Conservation (phyloP, 345 rosid species). For the Limnanthes douglasii region DNA sequence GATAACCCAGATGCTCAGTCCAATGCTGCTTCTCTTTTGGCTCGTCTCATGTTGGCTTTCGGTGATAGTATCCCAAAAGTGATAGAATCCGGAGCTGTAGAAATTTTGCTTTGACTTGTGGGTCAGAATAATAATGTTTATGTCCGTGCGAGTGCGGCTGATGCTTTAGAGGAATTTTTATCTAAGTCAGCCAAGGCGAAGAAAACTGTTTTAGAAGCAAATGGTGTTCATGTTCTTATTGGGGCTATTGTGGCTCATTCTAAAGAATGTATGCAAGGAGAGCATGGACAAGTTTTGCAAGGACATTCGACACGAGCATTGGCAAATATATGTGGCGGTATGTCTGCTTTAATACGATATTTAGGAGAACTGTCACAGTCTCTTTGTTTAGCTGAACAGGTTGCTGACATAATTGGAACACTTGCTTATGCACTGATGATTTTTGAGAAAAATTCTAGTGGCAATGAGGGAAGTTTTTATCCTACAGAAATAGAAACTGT, state of each 20-base stretch:
- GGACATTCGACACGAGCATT: slow-evolving; percentile 55
- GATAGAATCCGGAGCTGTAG: slow-evolving; percentile 60
- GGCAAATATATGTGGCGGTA: slow-evolving; percentile 70
- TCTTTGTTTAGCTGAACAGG: slow-evolving; percentile 56
- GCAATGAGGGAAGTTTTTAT: slow-evolving; percentile 35
- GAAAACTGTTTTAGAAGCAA: slow-evolving; percentile 41
- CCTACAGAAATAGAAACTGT: slow-evolving; percentile 39
- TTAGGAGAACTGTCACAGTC: slow-evolving; percentile 60
- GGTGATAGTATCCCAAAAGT: slow-evolving; percentile 43
- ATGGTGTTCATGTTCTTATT: slow-evolving; percentile 52
- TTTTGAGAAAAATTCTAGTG: slow-evolving; percentile 23
- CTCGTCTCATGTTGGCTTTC: slow-evolving; percentile 54
- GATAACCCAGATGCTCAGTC: slow-evolving; percentile 61
- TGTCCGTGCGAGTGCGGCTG: slow-evolving; percentile 65
- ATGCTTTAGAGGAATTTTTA: slow-evolving; percentile 73
- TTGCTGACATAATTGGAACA: slow-evolving; percentile 68
- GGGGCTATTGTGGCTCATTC: slow-evolving; percentile 75
- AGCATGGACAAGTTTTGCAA: slow-evolving; percentile 39
- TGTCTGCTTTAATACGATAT: slow-evolving; percentile 44
- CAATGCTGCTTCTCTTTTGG: slow-evolving; percentile 87
- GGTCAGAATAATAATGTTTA: slow-evolving; percentile 33
- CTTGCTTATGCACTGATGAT: slow-evolving; percentile 78
- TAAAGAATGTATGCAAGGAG: slow-evolving; percentile 66
- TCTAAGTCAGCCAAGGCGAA: slow-evolving; percentile 49
- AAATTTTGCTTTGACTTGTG: slow-evolving; percentile 49